Evolutionary conservation across 306 rosid genomes (phyloP).

Genomic region (Ziziphus jujuba): DNA sequence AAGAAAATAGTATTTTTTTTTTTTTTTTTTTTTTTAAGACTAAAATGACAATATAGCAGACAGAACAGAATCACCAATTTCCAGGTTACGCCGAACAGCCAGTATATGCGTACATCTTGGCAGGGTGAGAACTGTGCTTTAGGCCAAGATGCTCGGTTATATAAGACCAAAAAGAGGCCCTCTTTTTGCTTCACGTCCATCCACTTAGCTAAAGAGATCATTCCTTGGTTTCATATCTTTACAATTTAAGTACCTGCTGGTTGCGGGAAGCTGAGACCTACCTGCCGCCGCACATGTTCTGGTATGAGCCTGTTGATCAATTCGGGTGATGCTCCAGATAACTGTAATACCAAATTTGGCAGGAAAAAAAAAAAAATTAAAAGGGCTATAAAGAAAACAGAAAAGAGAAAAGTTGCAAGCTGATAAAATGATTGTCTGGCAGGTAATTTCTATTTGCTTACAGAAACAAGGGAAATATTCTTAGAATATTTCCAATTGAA

Average conservation of each 20-base stretch:
- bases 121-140: slow-evolving; percentile 40
- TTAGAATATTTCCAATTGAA: not conserved
- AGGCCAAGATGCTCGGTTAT: slow-evolving; percentile 43
- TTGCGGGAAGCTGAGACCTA: slow-evolving; percentile 47
- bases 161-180: slow-evolving; percentile 42
- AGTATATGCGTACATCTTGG: slow-evolving; percentile 59
- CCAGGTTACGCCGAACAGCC: slow-evolving; percentile 50
- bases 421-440: too few species aligned
- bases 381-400: not conserved
- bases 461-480: not conserved
- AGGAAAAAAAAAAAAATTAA: not conserved
- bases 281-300: slow-evolving; percentile 75
- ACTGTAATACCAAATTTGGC: slow-evolving; percentile 41
- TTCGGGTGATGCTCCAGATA: slow-evolving; percentile 72
- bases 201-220: slow-evolving; percentile 28
- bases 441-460: not conserved
- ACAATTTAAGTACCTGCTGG: slow-evolving; percentile 54
- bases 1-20: slow-evolving; percentile 21
- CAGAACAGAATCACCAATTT: slow-evolving; percentile 38
- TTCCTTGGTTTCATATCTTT: slow-evolving; percentile 41
- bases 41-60: slow-evolving; percentile 40
- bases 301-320: slow-evolving; percentile 80
- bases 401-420: not conserved
- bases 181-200: slow-evolving; percentile 43
- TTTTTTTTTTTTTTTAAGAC: slow-evolving; percentile 13